Conservation (phyloP, 108 stramenopile species). For the Cyclotella kingstonii region DNA sequence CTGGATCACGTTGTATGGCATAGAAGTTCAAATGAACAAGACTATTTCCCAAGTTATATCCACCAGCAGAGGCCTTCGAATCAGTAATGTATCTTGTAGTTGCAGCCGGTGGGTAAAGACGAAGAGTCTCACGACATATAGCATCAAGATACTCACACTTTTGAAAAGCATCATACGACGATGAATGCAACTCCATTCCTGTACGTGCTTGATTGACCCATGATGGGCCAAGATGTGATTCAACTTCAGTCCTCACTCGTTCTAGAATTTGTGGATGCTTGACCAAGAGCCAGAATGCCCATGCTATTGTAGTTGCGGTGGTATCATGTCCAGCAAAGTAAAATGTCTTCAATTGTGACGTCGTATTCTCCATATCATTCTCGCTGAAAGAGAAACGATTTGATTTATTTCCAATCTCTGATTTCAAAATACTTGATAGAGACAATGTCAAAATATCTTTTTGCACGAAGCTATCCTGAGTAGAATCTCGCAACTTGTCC, state of each 20-base stretch:
- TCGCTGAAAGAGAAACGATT: slow-evolving; percentile 7
- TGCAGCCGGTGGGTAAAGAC: slow-evolving; percentile 40
- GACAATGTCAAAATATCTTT: slow-evolving; percentile 28
- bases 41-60: slow-evolving; percentile 21
- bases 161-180: slow-evolving; percentile 31
- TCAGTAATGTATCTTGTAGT: slow-evolving; percentile 24
- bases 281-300: slow-evolving; percentile 43
- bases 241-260: slow-evolving; percentile 24
- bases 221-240: slow-evolving; percentile 11
- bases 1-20: slow-evolving; percentile 43
- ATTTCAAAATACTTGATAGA: slow-evolving; percentile 16
- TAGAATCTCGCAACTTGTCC: slow-evolving; percentile 2
- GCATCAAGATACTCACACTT: slow-evolving; percentile 47
- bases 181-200: not conserved
- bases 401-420: not conserved
- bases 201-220: slow-evolving; percentile 9
- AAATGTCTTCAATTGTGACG: slow-evolving; percentile 50
- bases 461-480: not conserved
- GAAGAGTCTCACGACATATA: slow-evolving; percentile 31
- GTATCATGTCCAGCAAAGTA: slow-evolving; percentile 58
- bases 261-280: slow-evolving; percentile 34
- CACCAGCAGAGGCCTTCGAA: slow-evolving; percentile 6
- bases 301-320: slow-evolving; percentile 46
- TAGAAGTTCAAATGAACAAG: slow-evolving; percentile 44
- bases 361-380: slow-evolving; percentile 35